Conservation (phyloP, 2,329 filamentous ascomycete genomes). For the Cryphonectria parasitica region DNA sequence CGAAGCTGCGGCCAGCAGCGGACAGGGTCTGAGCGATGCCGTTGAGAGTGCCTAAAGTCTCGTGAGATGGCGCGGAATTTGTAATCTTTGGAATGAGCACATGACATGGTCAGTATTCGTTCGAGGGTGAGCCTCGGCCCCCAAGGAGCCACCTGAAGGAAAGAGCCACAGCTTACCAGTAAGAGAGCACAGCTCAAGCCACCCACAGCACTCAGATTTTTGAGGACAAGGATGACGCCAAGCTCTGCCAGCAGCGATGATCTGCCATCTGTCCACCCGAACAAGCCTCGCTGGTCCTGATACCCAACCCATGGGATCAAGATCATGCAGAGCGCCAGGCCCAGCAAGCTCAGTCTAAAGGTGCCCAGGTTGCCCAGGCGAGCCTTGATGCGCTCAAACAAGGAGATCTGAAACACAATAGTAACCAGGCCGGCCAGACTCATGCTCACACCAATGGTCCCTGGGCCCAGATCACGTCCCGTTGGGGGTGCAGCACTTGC, state of each 20-base stretch:
- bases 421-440: conserved; percentile 84
- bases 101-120: not conserved
- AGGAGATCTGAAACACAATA: conserved; percentile 85
- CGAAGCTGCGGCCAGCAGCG: conserved; percentile 84
- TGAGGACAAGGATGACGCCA: conserved; percentile 79
- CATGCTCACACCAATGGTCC: conserved; percentile 82
- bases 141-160: not conserved
- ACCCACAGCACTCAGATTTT: conserved; percentile 88
- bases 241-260: conserved; percentile 79
- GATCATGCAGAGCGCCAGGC: conserved; percentile 80
- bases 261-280: conserved; percentile 65
- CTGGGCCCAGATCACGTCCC: conserved; percentile 74
- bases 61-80: conserved; percentile 85
- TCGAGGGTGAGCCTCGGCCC: not conserved
- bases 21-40: conserved; percentile 93
- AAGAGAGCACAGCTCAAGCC: conserved; percentile 88
- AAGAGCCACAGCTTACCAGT: conserved; percentile 61
- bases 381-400: conserved; percentile 79
- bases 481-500: conserved; percentile 74
- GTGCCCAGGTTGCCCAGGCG: conserved; percentile 83
- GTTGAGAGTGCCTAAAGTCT: conserved; percentile 86
- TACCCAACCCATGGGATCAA: conserved; percentile 92
- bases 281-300: conserved; percentile 58
- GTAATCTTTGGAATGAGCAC: conserved; percentile 68
- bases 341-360: conserved; percentile 77